These are phyloP conservation scores for Pholiota microspora DNA, from an alignment of 768 basidiomycete species.

Conservation along the genomic window DNA sequence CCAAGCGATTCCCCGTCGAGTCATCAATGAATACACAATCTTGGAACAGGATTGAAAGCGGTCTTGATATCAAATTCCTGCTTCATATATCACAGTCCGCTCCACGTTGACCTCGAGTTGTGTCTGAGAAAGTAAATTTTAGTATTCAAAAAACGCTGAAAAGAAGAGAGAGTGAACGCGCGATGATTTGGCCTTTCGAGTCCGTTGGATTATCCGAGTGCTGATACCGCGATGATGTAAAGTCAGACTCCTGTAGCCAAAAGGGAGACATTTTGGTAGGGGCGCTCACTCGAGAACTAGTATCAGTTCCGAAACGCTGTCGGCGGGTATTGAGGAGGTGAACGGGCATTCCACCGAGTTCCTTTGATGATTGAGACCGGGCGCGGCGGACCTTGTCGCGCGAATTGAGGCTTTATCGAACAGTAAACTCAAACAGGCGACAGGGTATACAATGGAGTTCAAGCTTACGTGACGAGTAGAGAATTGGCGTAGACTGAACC, in stretches of 20 bases:
- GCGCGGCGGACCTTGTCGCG: background rate
- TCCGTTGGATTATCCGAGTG: background rate
- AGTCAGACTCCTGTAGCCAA: background rate
- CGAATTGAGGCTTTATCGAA: background rate
- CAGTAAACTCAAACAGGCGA: background rate
- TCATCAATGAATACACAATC: too few species aligned
- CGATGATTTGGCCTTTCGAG: conserved; percentile 3
- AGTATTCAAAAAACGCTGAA: background rate
- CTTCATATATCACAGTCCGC: conserved; percentile 18
- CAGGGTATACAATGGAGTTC: too few species aligned
- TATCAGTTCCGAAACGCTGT: background rate
- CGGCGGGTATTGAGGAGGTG: background rate
- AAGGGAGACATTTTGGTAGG: background rate
- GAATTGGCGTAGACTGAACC: conserved; percentile 17
- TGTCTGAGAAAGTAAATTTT: background rate
- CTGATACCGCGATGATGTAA: background rate
- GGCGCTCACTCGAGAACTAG: background rate
- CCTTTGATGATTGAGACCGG: background rate
- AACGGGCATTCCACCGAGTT: background rate
- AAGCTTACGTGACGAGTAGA: conserved; percentile 20
- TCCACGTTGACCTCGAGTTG: conserved; percentile 21
- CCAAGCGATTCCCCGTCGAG: background rate
- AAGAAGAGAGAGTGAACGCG: background rate
- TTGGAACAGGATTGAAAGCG: too few species aligned
- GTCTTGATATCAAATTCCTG: background rate